Evolutionary conservation across 2,329 filamentous ascomycete genomes (phyloP), one percentile per base, ranked within the genome.

Genomic region (Blastomyces parvus): DNA sequence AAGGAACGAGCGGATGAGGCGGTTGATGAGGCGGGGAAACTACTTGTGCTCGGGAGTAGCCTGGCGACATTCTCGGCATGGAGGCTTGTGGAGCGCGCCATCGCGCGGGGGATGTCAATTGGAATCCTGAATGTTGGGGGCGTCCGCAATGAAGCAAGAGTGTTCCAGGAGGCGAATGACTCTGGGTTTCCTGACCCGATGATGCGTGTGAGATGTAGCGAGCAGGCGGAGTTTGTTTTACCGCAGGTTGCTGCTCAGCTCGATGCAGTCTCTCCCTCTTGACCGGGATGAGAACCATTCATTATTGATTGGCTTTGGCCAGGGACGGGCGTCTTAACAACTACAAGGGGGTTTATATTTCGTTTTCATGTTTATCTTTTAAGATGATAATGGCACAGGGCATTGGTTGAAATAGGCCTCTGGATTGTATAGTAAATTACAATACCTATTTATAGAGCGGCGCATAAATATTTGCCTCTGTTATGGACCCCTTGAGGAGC

Each of bases 51-150:
- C 19, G 94, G 92, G 3, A 97, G 90, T 44, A 96, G 90, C 65
- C 82, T 97, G 58, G 94, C 94, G 6, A 97, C 94, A 0, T 97
- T 96, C 74, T 96, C 91, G 13, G 94, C 94, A 0, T 99, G 91
- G 91, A 82, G 93, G 64, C 76, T 99, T 62, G 91, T 89, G 1
- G 93, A 91, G 78, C 81, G 87, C 64, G 94, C 93, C 38, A 87
- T 88, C 69, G 89, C 94, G 69, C 83, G 86, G 66, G 86, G 86
- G 0, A 93, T 95, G 85, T 87, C 91, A 19, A 89, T 97, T 72
- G 92, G 87, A 0, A 87, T 97, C 52, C 79, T 97, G 64, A 97
- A 96, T 70, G 82, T 97, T 64, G 79, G 79, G 38, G 79, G 79
- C 6, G 77, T 81, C 7, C 70, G 79, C 33, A 80, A 80, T 56